Evolutionary conservation across 176 grass and related monocot species (phyloP), one percentile per base, ranked within the genome.

Genomic region (Musa itinerans): DNA sequence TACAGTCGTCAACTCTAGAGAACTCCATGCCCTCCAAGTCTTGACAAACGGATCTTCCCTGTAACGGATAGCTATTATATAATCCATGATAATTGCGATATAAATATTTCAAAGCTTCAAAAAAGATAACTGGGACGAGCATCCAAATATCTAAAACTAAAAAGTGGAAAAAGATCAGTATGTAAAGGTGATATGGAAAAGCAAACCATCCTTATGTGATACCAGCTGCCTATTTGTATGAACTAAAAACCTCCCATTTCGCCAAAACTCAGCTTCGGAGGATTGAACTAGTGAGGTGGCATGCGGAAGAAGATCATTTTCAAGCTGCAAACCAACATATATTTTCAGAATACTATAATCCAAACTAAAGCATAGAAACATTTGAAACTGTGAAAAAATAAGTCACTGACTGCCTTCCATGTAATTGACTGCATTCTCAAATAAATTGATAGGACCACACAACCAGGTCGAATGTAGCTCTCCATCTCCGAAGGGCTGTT

Each of bases 1-100:
- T 59, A 95, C 90, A 73, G 88, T 85, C 51, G 85, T 93, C 86
- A 99, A 83, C 79, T 95, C 96, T 20, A 91, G 96, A 72, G 91
- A 87, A 87, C 86, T 95, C 96, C 91, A 99, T 43, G 91, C 89
- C 71, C 83, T 89, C 96, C 96, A 99, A 63, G 96, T 92, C 81
- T 99, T 99, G 91, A 99, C 69, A 95, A 52, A 26, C 81, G 84
- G 62, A 86, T 86, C 79, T 73, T 83, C 77, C 96, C 96, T 99
- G 82, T 53, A 80, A 83, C 71, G 79, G 48, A 22, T 55, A 53
- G 56, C 49, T 10, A 76, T 62, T 55, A 50, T 73, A 72, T 19
- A 1, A 52, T 56, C n/a, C 23, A 64, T 55, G 19, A 6, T 72
- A 80, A 80, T 65, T 50, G 34, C n/a, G 77, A 34, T 20, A 29